phyloP scores from a whole-genome alignment of 495 filamentous ascomycete species.

The Penicilliopsis zonata region DNA sequence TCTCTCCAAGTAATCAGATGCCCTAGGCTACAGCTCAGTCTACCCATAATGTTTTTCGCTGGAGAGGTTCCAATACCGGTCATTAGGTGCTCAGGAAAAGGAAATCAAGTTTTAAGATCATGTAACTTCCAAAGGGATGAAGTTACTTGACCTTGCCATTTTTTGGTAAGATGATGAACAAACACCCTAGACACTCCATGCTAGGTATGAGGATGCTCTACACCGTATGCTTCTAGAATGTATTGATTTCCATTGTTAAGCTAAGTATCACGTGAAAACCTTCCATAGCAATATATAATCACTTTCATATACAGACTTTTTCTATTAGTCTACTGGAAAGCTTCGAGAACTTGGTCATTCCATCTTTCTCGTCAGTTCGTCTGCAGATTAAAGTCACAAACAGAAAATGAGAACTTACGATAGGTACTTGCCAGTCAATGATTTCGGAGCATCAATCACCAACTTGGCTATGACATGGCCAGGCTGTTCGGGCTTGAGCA shows the following conservation, averaged over 20 bases:
- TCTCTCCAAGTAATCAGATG: no score
- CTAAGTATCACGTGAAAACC: constrained; percentile 42
- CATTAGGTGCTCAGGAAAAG: no score
- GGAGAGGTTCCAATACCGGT: no score
- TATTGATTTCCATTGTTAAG: constrained; percentile 95
- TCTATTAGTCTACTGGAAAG: constrained; percentile 42
- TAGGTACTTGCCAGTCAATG: constrained; percentile 64
- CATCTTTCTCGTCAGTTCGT: constrained; percentile 53
- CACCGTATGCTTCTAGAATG: constrained; percentile 59
- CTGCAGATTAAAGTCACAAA: no score
- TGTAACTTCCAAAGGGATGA: no score
- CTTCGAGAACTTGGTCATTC: constrained; percentile 52
- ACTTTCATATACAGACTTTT: constrained; percentile 22
- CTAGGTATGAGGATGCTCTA: constrained; percentile 68
- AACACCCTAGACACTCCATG: constrained; percentile 77
- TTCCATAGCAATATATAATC: constrained; percentile 1
- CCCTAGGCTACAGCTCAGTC: no score
- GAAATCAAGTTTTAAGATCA: no score
- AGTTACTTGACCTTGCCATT: constrained; percentile 5
- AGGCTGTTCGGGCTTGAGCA: constrained; percentile 74
- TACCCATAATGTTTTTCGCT: no score
- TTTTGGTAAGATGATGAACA: constrained; percentile 49
- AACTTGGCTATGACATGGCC: constrained; percentile 77
- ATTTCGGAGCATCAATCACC: constrained; percentile 45
- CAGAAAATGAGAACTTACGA: constrained; percentile 40